Conservation (phyloP, 352 stramenopile species). For the Elongisporangium prolatum region DNA sequence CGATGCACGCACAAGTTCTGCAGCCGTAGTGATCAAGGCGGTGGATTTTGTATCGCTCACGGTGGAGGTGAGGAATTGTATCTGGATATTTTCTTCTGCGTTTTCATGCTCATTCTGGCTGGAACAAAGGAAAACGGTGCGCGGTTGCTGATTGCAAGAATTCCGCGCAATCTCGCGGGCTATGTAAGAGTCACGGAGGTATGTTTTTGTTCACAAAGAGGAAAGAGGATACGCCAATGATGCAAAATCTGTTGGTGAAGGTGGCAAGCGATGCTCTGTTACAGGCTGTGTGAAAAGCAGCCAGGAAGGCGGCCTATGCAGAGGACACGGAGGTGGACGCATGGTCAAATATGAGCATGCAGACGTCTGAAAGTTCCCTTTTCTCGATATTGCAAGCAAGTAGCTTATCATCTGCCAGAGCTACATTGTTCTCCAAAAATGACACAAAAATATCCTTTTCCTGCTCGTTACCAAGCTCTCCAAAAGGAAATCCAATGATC, state of each 20-base stretch:
- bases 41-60: conserved; percentile 77
- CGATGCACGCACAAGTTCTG: conserved; percentile 56
- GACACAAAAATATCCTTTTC: too few relatives aligned
- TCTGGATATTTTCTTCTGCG: conserved; percentile 1
- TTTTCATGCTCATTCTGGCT: neutral
- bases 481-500: too few relatives aligned
- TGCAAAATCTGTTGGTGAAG: conserved; percentile 13
- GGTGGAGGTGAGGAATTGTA: conserved; percentile 39
- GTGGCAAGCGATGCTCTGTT: conserved; percentile 56
- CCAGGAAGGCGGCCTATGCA: conserved; percentile 65
- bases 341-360: conserved; percentile 17
- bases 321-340: conserved; percentile 43
- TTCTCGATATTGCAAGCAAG: neutral
- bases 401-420: too few relatives aligned
- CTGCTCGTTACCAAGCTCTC: too few relatives aligned
- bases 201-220: neutral
- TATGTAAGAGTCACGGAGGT: conserved; percentile 87
- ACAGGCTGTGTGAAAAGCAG: conserved; percentile 66
- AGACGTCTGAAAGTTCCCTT: conserved; percentile 1
- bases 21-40: conserved; percentile 77
- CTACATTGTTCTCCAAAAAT: too few relatives aligned
- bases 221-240: neutral
- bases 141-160: conserved; percentile 61
- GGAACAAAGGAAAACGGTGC: conserved; percentile 58
- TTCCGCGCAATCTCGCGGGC: conserved; percentile 70